Percentiles rank a stretch among this genome's conserved stretches.
phyloP scores from a whole-genome alignment of 257 asterid species.

The Euphrasia confusa region DNA sequence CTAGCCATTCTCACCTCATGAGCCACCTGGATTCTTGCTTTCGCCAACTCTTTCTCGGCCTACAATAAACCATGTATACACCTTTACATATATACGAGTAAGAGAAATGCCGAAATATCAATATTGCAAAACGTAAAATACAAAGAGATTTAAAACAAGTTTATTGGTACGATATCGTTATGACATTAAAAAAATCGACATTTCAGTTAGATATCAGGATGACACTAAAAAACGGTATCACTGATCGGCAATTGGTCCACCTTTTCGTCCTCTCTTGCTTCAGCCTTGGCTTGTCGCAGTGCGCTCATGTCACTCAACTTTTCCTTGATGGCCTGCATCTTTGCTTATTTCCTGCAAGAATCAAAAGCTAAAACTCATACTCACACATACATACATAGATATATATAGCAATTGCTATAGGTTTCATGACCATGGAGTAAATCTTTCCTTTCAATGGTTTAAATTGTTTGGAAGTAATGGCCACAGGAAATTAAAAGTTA shows the following conservation, averaged over 20 bases:
- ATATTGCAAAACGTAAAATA: no score
- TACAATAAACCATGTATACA: conserved; percentile 3
- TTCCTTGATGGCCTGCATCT: conserved; percentile 85
- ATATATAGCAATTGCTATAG: conserved; percentile 27
- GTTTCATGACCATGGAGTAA: conserved; percentile 24
- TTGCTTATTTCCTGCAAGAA: conserved; percentile 10
- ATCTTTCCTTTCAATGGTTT: neutral
- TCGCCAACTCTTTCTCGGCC: conserved; percentile 67
- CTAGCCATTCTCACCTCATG: conserved; percentile 71
- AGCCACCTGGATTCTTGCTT: conserved; percentile 54
- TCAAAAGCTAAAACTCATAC: neutral
- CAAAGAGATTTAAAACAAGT: no score
- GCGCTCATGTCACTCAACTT: conserved; percentile 55
- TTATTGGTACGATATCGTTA: no score
- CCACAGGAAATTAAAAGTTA: no score
- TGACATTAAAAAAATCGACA: no score
- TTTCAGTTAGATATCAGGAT: no score
- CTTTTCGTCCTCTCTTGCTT: conserved; percentile 58
- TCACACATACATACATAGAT: conserved; percentile 5
- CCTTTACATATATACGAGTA: no score
- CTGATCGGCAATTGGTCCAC: conserved; percentile 9
- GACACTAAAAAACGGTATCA: no score
- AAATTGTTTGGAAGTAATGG: no score
- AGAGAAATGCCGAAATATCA: no score
- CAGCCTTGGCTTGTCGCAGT: conserved; percentile 67